A percentile compares a stretch with the other conserved stretches of the same genome.
Conservation (phyloP, 306 rosid species). For the Herpetospermum pedunculosum region DNA sequence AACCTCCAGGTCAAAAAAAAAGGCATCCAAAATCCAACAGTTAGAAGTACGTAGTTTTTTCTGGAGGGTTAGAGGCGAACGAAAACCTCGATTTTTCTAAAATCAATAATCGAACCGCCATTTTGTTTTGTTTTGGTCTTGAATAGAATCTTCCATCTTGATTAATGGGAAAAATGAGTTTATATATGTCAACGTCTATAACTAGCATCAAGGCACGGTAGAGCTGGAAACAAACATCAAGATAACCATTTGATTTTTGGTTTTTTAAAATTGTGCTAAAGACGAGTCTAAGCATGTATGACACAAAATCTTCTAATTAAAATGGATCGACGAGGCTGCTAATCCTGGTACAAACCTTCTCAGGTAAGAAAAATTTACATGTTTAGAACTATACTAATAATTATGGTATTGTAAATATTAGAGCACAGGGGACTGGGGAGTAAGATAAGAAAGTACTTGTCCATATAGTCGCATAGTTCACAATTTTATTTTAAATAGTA, state of each 20-base stretch:
- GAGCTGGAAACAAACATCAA: neutral
- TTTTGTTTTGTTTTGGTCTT: neutral
- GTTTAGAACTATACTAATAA: neutral
- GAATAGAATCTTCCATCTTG: neutral
- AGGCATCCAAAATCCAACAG: neutral
- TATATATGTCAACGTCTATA: neutral
- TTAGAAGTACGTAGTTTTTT: neutral
- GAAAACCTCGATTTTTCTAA: neutral
- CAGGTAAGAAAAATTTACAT: neutral
- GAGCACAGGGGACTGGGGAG: neutral
- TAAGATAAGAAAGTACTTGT: neutral
- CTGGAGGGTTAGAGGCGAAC: neutral
- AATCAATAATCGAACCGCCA: neutral
- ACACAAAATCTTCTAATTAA: neutral
- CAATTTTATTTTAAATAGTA: neutral
- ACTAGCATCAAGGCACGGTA: neutral
- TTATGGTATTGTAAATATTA: neutral
- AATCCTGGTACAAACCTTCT: neutral
- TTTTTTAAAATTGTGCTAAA: too few relatives aligned
- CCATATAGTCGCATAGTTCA: neutral
- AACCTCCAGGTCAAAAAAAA: too few relatives aligned
- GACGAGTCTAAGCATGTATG: neutral
- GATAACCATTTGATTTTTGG: too few relatives aligned
- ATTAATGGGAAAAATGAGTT: neutral
- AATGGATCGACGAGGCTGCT: neutral